Percentiles rank a stretch among this genome's conserved stretches.
These are phyloP conservation scores for Erythrophleum fordii DNA, from an alignment of 306 rosid species.

Conservation along the genomic window DNA sequence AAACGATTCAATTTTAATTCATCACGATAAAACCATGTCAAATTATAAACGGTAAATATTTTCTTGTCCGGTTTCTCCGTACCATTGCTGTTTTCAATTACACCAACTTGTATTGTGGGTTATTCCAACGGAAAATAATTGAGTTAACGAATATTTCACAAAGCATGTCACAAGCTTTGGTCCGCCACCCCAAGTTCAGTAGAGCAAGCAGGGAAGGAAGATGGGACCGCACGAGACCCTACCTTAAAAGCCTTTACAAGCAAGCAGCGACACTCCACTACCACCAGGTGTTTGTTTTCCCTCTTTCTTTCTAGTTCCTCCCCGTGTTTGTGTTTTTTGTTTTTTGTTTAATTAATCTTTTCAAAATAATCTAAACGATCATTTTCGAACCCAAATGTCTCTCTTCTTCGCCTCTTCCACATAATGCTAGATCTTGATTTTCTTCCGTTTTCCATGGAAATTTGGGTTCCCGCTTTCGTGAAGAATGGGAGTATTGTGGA, in stretches of 20 bases:
- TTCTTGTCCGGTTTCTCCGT: too few relatives aligned
- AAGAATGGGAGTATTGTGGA: not conserved
- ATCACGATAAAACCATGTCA: too few relatives aligned
- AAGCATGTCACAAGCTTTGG: not conserved
- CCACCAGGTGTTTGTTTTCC: not conserved
- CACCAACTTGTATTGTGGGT: too few relatives aligned
- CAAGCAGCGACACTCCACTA: not conserved
- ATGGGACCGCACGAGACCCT: not conserved
- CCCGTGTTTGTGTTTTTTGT: not conserved
- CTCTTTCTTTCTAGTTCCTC: not conserved
- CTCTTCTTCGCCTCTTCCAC: not conserved
- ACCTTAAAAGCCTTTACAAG: not conserved
- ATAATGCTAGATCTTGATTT: conserved; percentile 55
- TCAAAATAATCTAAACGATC: not conserved
- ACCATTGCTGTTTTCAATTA: too few relatives aligned
- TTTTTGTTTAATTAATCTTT: not conserved
- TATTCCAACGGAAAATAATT: not conserved
- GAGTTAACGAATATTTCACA: not conserved
- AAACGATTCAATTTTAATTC: too few relatives aligned
- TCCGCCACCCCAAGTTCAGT: not conserved
- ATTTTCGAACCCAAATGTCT: conserved; percentile 41
- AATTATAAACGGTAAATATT: too few relatives aligned
- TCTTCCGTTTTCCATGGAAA: conserved; percentile 14
- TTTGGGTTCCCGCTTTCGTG: conserved; percentile 24
- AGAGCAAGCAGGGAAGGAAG: not conserved